phyloP scores from a whole-genome alignment of 2,329 filamentous ascomycete genomes.

The Penicillium sclerotigenum region DNA sequence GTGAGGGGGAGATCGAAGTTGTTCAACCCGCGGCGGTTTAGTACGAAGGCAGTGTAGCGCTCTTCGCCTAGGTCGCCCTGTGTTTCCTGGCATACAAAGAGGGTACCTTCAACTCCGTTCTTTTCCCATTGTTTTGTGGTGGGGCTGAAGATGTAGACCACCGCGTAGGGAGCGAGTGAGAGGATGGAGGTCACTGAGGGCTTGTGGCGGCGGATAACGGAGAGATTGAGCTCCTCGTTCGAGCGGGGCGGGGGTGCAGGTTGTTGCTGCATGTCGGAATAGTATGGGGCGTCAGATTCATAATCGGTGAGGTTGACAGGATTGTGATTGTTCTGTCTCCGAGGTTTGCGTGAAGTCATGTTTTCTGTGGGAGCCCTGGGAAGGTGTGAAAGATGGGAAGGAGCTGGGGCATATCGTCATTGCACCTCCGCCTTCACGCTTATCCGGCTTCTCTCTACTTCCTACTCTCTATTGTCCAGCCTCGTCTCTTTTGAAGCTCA shows the following conservation, averaged over 20 bases:
- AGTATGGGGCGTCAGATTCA: constrained; percentile 61
- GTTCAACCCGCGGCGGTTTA: constrained; percentile 68
- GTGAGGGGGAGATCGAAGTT: constrained; percentile 67
- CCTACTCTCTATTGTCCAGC: not conserved
- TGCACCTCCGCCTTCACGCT: constrained; percentile 4
- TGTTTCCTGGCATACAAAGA: constrained; percentile 75
- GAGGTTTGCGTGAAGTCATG: constrained; percentile 35
- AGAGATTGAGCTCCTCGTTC: constrained; percentile 83
- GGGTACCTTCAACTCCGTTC: constrained; percentile 75
- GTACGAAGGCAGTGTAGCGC: constrained; percentile 60
- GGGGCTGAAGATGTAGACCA: constrained; percentile 76
- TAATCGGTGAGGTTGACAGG: constrained; percentile 51
- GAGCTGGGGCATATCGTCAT: constrained; percentile 13
- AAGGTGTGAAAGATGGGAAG: not conserved
- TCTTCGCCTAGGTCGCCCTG: constrained; percentile 47
- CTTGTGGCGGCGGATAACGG: constrained; percentile 77
- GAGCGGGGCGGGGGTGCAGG: constrained; percentile 55
- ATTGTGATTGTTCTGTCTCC: constrained; percentile 30
- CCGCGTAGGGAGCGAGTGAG: constrained; percentile 78
- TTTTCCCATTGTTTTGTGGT: constrained; percentile 74
- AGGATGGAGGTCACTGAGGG: constrained; percentile 70
- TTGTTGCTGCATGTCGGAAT: constrained; percentile 35
- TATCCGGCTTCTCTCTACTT: not conserved
- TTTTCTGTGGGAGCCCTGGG: constrained; percentile 3
- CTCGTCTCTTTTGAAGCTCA: not conserved